These are phyloP conservation scores for Chrysochromulina tobinii DNA, from an alignment of 78 protist genomes.

Conservation along the genomic window DNA sequence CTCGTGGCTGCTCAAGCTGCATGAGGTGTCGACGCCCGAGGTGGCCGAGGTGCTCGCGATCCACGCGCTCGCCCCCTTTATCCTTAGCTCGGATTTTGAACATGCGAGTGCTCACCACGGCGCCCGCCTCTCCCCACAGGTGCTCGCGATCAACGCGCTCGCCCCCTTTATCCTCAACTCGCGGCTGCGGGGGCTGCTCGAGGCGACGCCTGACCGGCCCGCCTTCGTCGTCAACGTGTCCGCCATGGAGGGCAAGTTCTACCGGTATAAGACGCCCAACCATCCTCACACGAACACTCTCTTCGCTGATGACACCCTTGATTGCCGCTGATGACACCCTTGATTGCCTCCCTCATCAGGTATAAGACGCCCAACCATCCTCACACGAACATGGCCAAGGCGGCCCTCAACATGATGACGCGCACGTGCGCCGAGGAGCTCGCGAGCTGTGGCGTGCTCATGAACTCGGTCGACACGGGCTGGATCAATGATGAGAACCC, in stretches of 20 bases:
- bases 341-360: too few relatives aligned
- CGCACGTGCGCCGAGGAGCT: conserved; percentile 74
- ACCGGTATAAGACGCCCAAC: conserved; percentile 65
- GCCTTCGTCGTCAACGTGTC: conserved; percentile 83
- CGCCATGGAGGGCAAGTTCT: conserved; percentile 90
- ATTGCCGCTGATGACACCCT: too few relatives aligned
- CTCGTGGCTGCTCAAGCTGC: conserved; percentile 31
- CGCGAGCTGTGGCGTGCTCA: conserved; percentile 61
- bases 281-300: conserved; percentile 98
- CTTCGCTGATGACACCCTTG: too few relatives aligned
- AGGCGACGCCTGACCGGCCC: neutral
- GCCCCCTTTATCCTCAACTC: conserved; percentile 69
- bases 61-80: conserved; percentile 72
- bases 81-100: conserved; percentile 13
- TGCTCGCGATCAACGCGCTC: conserved; percentile 52
- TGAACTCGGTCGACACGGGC: conserved; percentile 85
- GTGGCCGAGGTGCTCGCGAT: conserved; percentile 50
- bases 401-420: conserved; percentile 93
- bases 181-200: conserved; percentile 48
- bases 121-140: too few relatives aligned
- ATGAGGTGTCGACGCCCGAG: conserved; percentile 60
- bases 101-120: too few relatives aligned
- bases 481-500: conserved; percentile 77
- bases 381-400: conserved; percentile 97
- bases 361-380: conserved; percentile 83